Evolutionary conservation across 495 filamentous ascomycete species (phyloP).

Genomic region (Beverwykella pulmonaria): DNA sequence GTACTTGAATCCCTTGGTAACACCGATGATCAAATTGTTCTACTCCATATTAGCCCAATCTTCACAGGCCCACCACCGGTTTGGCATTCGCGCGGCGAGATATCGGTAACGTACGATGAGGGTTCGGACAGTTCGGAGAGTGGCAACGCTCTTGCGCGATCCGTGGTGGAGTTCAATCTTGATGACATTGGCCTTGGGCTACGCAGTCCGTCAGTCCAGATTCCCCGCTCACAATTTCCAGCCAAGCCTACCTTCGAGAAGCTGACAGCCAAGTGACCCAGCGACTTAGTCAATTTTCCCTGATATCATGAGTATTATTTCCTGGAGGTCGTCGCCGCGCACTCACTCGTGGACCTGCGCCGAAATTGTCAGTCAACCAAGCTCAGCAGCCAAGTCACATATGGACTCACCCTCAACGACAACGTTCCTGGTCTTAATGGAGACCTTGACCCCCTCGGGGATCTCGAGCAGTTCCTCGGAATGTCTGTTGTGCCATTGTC

Average conservation of each 20-base stretch:
- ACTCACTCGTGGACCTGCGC: constrained; percentile 33
- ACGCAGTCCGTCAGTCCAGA: constrained; percentile 65
- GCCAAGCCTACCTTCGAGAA: constrained; percentile 58
- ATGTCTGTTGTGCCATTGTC: constrained; percentile 73
- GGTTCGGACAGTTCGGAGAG: constrained; percentile 94
- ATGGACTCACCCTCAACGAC: constrained; percentile 94
- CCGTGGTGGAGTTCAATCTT: constrained; percentile 97
- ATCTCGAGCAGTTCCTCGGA: constrained; percentile 90
- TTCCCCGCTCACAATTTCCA: background rate
- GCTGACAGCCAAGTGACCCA: constrained; percentile 92
- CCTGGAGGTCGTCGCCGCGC: constrained; percentile 3
- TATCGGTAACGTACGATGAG: constrained; percentile 62
- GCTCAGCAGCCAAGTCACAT: constrained; percentile 30
- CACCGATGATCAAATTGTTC: constrained; percentile 95
- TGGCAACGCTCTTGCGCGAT: constrained; percentile 93
- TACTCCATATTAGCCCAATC: constrained; percentile 19
- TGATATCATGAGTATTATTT: constrained; percentile 7
- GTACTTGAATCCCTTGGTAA: constrained; percentile 99
- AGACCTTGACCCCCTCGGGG: constrained; percentile 89
- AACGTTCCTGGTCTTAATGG: constrained; percentile 91
- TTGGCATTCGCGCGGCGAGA: background rate
- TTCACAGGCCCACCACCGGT: background rate
- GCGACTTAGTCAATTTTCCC: constrained; percentile 94
- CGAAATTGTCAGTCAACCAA: constrained; percentile 13
- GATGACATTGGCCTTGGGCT: constrained; percentile 78